phyloP scores from a whole-genome alignment of 2,329 filamentous ascomycete species.

The Botrytis elliptica region DNA sequence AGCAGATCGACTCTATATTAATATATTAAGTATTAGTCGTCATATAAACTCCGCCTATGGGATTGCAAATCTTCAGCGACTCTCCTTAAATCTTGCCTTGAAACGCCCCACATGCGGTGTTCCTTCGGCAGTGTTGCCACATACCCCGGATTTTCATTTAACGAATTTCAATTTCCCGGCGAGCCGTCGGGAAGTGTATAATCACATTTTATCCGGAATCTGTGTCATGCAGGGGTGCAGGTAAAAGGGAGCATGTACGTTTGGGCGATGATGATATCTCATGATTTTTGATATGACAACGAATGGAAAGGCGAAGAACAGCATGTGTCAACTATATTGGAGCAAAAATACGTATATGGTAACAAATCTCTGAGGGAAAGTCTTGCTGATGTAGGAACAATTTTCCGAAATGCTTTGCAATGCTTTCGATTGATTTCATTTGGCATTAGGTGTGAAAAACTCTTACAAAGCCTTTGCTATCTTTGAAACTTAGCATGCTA shows the following conservation, averaged over 20 bases:
- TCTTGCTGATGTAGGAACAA: neutral
- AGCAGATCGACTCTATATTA: conserved; percentile 15
- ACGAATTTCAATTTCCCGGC: conserved; percentile 24
- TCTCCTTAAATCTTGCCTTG: conserved; percentile 2
- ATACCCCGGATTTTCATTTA: conserved; percentile 21
- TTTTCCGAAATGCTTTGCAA: neutral
- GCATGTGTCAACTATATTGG: neutral
- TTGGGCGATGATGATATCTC: neutral
- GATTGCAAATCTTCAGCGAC: neutral
- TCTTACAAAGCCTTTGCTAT: neutral
- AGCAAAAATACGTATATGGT: neutral
- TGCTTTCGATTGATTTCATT: neutral
- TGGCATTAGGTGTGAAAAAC: neutral
- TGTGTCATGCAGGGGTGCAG: neutral
- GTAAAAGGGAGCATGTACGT: neutral
- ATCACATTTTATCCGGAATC: conserved; percentile 14
- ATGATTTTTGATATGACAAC: neutral
- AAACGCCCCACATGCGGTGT: conserved; percentile 7
- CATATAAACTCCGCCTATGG: conserved; percentile 12
- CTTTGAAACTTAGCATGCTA: neutral
- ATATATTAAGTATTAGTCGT: conserved; percentile 8
- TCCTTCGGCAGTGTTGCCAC: neutral
- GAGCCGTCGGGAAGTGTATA: conserved; percentile 23
- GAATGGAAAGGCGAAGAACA: neutral
- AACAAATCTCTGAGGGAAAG: neutral